Conservation (phyloP, 768 basidiomycete genomes). For the Amylocystis lapponica region DNA sequence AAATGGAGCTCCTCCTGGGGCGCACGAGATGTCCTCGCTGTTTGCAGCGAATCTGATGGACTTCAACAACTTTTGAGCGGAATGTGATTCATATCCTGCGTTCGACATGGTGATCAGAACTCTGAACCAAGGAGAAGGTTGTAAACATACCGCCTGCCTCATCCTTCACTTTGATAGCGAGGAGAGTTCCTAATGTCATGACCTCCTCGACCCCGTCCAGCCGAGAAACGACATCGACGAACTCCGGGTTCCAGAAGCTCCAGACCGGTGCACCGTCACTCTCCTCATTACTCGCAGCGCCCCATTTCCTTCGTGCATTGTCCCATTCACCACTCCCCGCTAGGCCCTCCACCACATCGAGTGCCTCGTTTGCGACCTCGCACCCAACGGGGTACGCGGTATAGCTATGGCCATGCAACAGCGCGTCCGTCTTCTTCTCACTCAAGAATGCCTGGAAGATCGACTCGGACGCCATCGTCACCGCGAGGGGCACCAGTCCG, state of each 20-base stretch:
- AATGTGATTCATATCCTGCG: constrained; percentile 49
- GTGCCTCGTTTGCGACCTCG: constrained; percentile 79
- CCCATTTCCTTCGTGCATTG: constrained; percentile 58
- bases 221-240: constrained; percentile 58
- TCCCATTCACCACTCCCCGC: constrained; percentile 49
- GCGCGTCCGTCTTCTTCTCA: constrained; percentile 71
- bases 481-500: constrained; percentile 80
- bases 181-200: constrained; percentile 86
- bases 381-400: constrained; percentile 93
- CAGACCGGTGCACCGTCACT: constrained; percentile 39
- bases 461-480: constrained; percentile 74
- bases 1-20: constrained; percentile 52
- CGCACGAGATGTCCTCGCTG: constrained; percentile 29
- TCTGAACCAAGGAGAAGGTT: background rate
- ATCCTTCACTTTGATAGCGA: constrained; percentile 70
- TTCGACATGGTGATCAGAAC: constrained; percentile 4
- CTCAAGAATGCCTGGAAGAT: constrained; percentile 80
- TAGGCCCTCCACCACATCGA: constrained; percentile 57
- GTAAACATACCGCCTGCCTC: constrained; percentile 41
- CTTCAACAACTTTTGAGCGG: constrained; percentile 57
- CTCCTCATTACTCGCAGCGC: constrained; percentile 6
- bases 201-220: constrained; percentile 56
- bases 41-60: constrained; percentile 35
- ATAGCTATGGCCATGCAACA: constrained; percentile 94
- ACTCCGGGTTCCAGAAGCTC: constrained; percentile 85